phyloP scores from a whole-genome alignment of 1,284 basidiomycete species.

The Coniferiporia weirii region DNA sequence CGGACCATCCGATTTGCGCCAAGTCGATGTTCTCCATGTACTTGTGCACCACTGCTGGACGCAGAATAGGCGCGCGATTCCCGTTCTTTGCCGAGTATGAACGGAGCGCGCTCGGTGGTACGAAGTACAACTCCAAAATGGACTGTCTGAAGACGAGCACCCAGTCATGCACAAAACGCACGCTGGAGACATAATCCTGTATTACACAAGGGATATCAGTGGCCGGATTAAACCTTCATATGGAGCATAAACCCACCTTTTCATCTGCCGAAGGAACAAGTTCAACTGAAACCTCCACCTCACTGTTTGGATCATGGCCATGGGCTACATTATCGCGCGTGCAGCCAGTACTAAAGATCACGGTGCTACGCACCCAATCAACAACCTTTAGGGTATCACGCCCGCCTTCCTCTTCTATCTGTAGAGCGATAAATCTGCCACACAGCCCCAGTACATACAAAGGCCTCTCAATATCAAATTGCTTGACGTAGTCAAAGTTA shows the following conservation, averaged over 20 bases:
- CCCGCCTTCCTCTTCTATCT: background rate
- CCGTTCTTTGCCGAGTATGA: too few species aligned
- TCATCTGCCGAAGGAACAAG: constrained; percentile 2
- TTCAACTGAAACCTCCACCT: constrained; percentile 4
- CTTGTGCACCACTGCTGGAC: constrained; percentile 39
- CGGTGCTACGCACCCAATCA: constrained; percentile 10
- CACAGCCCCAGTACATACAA: constrained; percentile 8
- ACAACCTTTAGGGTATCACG: constrained; percentile 13
- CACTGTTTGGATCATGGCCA: background rate
- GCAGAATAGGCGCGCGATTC: constrained; percentile 24
- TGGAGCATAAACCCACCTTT: constrained; percentile 4
- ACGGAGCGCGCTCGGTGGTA: constrained; percentile 22
- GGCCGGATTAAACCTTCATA: background rate
- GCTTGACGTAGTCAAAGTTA: background rate
- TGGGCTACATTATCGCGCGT: background rate
- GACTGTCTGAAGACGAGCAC: constrained; percentile 37
- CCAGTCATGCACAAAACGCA: constrained; percentile 35
- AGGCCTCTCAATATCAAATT: background rate
- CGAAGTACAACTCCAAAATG: constrained; percentile 37
- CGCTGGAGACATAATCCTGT: constrained; percentile 15
- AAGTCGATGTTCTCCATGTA: constrained; percentile 55
- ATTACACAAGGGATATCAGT: background rate
- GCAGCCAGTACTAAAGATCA: background rate
- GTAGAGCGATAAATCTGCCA: constrained; percentile 5
- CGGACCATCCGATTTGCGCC: too few species aligned